Base-by-base conservation (phyloP, 768 basidiomycete species). In the Lyophyllum semitale region DNA sequence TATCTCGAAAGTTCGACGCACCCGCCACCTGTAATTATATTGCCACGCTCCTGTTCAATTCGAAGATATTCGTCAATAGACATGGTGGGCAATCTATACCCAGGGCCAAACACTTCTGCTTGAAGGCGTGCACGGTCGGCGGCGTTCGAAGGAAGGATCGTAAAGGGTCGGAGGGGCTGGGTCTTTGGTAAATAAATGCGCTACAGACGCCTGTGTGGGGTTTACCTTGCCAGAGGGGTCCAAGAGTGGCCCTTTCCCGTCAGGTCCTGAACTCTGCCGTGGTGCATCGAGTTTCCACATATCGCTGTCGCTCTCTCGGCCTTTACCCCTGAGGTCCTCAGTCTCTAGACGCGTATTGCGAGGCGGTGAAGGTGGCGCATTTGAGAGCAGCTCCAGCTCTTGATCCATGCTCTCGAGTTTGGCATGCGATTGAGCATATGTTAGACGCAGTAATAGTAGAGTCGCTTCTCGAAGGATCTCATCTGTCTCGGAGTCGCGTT, bases 11-110 rank as follows among this genome's bases (percentile, higher is more conserved):
- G 43, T 27, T 47, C 18, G 2, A 71, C 88, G 71, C 67, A 94
- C 91, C 93, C 93, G 75, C 93, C 91, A 29, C 89, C 90, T 8
- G 88, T 81, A 52, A 97, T 84, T 62, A 98, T 85, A 50, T 93
- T 95, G 0, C 96, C 96, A 53, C 90, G 76, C 64, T 85, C 79
- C 45, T 77, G 77, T 66, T 99, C 96, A 53, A 93, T 84, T 66
- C 91, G 84, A 29, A 99, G 80, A 66, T 95, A 98, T 70, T 98
- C 91, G 63, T 98, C 96, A 54, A 98, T 84, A 1, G 91, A 83
- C 97, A 99, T 98, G 0, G 93, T 95, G 4, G 97, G 97, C 29
- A 98, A 74, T 40, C 88, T 83, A 64, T 97, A 85, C 11, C 83
- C 84, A 13, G 92, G 83, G 15, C 87, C 83, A 72, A 98, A 98